Evolutionary conservation across 306 rosid genomes (phyloP).

Genomic region (Morella rubra): DNA sequence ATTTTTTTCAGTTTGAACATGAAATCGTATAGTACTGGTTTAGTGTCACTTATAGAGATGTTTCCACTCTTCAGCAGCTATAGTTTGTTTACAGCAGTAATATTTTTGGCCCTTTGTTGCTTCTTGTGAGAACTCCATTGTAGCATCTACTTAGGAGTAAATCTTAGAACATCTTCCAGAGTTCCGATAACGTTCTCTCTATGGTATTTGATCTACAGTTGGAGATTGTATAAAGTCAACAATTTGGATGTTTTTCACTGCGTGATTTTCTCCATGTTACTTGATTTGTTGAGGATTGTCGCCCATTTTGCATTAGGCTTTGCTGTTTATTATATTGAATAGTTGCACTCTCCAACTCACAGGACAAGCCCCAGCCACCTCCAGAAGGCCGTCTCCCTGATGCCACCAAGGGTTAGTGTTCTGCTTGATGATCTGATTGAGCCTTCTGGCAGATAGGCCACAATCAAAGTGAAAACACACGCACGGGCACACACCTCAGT

Average conservation of each 20-base stretch:
- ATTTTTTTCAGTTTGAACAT: too few relatives aligned
- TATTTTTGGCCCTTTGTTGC: too few relatives aligned
- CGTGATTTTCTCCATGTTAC: too few relatives aligned
- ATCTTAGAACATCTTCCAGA: too few relatives aligned
- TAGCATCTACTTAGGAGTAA: not conserved
- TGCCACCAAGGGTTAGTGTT: slow-evolving; percentile 64
- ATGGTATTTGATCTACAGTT: not conserved
- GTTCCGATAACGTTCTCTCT: not conserved
- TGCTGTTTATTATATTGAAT: not conserved
- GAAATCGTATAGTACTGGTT: not conserved
- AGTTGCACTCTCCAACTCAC: not conserved
- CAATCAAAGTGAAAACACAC: not conserved
- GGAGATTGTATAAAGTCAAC: not conserved
- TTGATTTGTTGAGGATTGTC: not conserved
- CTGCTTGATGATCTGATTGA: not conserved
- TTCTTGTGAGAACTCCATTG: not conserved
- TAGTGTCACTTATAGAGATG: not conserved
- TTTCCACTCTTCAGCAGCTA: not conserved
- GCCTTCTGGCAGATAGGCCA: not conserved
- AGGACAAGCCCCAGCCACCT: slow-evolving; percentile 85
- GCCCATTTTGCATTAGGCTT: too few relatives aligned
- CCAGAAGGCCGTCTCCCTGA: slow-evolving; percentile 96
- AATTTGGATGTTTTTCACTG: not conserved
- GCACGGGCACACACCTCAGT: not conserved
- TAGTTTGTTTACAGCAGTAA: not conserved